These are phyloP conservation scores for Parastagonospora nodorum DNA, from an alignment of 2,329 filamentous ascomycete genomes.

Conservation along the genomic window DNA sequence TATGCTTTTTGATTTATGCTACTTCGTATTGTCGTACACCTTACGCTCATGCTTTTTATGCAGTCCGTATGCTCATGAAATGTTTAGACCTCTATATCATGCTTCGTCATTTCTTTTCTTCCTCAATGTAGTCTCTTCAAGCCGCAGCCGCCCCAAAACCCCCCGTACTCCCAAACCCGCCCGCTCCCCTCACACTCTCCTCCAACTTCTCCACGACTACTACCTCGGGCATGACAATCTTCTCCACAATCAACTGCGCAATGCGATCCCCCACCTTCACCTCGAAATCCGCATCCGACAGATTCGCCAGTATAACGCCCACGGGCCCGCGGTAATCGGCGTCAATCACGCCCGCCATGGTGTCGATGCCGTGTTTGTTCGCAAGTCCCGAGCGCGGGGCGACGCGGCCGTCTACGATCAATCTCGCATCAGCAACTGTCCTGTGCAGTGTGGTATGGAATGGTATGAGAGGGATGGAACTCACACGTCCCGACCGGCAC, in stretches of 20 bases:
- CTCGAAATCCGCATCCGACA: conserved; percentile 78
- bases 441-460: background rate
- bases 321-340: conserved; percentile 95
- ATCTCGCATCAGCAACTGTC: background rate
- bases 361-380: conserved; percentile 93
- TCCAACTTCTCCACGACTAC: conserved; percentile 87
- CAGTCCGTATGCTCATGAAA: background rate
- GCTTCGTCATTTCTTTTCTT: background rate
- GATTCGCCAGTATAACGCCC: conserved; percentile 94
- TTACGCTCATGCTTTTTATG: too few relatives aligned
- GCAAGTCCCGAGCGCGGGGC: conserved; percentile 91
- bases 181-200: conserved; percentile 86
- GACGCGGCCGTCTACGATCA: conserved; percentile 74
- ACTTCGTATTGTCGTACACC: background rate
- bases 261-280: conserved; percentile 87
- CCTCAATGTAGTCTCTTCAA: background rate
- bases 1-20: background rate
- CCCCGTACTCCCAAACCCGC: conserved; percentile 58
- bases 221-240: conserved; percentile 92
- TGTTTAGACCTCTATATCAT: background rate
- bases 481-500: conserved; percentile 88
- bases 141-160: conserved; percentile 34
- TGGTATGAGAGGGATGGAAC: conserved; percentile 50
- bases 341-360: conserved; percentile 94
- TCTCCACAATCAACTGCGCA: conserved; percentile 91